phyloP scores from a whole-genome alignment of 805 yeast genomes.

The Wickerhamiella hasegawae region DNA sequence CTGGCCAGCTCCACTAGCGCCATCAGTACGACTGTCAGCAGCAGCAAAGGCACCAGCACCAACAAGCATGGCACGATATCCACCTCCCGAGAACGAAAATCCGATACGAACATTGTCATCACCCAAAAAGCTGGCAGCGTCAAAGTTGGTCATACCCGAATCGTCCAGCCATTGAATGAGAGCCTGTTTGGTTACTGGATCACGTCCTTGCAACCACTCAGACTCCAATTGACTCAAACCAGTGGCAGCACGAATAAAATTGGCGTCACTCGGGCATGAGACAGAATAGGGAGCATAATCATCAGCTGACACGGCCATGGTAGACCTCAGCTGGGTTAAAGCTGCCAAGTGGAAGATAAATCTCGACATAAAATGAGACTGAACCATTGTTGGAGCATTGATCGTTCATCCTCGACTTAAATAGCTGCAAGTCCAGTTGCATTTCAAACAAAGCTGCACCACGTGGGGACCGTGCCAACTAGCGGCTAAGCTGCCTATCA shows the following conservation, averaged over 20 bases:
- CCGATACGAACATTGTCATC: constrained; percentile 4
- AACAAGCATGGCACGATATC: constrained; percentile 4
- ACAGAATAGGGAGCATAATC: constrained; percentile 31
- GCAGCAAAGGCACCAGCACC: constrained; percentile 3
- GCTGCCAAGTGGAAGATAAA: too few species aligned
- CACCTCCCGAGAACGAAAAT: constrained; percentile 4
- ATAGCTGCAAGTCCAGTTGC: too few species aligned
- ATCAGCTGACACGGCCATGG: constrained; percentile 23
- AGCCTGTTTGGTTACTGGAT: constrained; percentile 22
- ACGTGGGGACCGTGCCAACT: too few species aligned
- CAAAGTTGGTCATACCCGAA: constrained; percentile 30
- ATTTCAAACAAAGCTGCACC: too few species aligned
- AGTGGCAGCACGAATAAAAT: constrained; percentile 21
- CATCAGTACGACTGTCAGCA: constrained; percentile 10
- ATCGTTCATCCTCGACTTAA: too few species aligned
- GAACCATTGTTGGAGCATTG: too few species aligned
- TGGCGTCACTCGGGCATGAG: constrained; percentile 26
- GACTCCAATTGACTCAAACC: constrained; percentile 17
- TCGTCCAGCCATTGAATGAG: constrained; percentile 30
- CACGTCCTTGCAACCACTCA: constrained; percentile 19
- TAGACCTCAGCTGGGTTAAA: too few species aligned
- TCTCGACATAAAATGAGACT: too few species aligned
- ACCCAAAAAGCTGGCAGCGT: constrained; percentile 22
- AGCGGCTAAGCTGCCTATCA: too few species aligned
- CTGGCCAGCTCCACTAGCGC: constrained; percentile 7